Evolutionary conservation across 345 rosid species (phyloP).

Genomic region (Bretschneidera sinensis): DNA sequence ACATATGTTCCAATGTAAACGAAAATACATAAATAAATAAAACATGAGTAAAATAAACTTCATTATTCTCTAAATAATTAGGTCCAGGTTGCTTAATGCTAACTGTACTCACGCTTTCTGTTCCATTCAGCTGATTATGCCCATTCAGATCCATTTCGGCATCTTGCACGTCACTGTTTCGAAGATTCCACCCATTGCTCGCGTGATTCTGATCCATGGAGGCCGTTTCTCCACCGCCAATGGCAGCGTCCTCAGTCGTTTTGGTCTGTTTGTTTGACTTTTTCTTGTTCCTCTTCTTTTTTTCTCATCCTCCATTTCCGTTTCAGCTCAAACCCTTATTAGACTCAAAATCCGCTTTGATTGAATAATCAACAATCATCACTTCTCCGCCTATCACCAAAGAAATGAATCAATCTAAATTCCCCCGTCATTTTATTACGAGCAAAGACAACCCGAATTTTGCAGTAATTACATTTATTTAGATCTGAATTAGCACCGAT

Average conservation of each 20-base stretch:
- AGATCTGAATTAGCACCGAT: no score
- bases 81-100: neutral
- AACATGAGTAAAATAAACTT: neutral
- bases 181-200: constrained; percentile 25
- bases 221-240: constrained; percentile 14
- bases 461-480: no score
- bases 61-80: neutral
- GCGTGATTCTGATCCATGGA: constrained; percentile 21
- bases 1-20: neutral
- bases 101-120: constrained; percentile 30
- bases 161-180: constrained; percentile 19
- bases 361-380: neutral
- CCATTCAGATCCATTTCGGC: constrained; percentile 12
- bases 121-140: constrained; percentile 27
- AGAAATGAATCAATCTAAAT: no score
- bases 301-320: constrained; percentile 59
- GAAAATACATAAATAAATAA: neutral
- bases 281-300: constrained; percentile 58
- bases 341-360: neutral
- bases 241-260: constrained; percentile 25
- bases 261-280: constrained; percentile 50
- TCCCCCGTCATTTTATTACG: no score
- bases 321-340: neutral
- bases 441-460: no score
- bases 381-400: neutral